phyloP scores from a whole-genome alignment of 2,329 filamentous ascomycete species.

The Coniochaeta prunicola region DNA sequence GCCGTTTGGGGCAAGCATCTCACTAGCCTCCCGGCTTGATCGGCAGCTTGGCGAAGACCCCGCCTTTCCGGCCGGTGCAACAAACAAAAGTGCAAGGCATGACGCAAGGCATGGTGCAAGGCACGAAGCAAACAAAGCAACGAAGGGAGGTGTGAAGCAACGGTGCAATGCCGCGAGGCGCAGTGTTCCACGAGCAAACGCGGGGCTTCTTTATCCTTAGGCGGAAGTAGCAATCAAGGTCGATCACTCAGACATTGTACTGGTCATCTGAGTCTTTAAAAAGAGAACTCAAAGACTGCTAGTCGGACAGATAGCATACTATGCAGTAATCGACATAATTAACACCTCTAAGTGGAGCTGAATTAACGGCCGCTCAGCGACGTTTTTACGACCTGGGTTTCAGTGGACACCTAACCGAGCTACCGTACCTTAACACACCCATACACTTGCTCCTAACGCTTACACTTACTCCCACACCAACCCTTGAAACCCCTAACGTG shows the following conservation, averaged over 20 bases:
- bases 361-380: too few relatives aligned
- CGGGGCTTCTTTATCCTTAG: too few relatives aligned
- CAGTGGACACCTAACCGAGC: too few relatives aligned
- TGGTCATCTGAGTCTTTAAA: background rate
- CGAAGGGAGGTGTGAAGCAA: too few relatives aligned
- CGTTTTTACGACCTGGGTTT: too few relatives aligned
- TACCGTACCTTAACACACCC: background rate
- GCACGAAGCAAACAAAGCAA: background rate
- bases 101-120: background rate
- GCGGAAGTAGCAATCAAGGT: too few relatives aligned
- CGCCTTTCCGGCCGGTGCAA: background rate
- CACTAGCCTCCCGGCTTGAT: too few relatives aligned
- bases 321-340: background rate
- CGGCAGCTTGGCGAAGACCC: too few relatives aligned
- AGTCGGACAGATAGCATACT: background rate
- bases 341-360: background rate
- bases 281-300: background rate
- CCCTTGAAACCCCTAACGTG: too few relatives aligned
- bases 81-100: background rate
- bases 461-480: background rate
- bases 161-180: too few relatives aligned
- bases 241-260: too few relatives aligned
- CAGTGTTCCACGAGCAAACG: background rate
- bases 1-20: background rate
- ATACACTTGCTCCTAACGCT: background rate